Conservation (phyloP, 306 rosid species). For the Vigna hirtella region DNA sequence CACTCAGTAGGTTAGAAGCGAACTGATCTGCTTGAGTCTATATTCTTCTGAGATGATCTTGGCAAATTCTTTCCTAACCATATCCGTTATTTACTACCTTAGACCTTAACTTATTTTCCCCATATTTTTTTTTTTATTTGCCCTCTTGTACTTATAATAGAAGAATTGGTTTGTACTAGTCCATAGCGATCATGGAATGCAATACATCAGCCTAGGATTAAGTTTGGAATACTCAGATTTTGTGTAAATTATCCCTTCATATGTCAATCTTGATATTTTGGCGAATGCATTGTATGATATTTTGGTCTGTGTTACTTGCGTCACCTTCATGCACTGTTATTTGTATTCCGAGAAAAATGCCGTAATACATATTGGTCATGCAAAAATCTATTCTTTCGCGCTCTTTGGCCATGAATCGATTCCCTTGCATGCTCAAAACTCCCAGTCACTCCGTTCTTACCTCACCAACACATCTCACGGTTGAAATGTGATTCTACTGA, state of each 20-base stretch:
- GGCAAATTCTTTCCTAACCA: constrained; percentile 53
- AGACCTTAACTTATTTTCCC: neutral
- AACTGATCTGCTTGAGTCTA: constrained; percentile 46
- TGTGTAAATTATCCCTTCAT: constrained; percentile 11
- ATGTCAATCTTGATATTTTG: no score
- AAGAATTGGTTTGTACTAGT: constrained; percentile 45
- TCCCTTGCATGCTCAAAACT: no score
- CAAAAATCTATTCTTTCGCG: no score
- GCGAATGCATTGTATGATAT: no score
- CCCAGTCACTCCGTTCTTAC: no score
- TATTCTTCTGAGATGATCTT: constrained; percentile 41
- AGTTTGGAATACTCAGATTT: constrained; percentile 28
- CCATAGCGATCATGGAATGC: constrained; percentile 33
- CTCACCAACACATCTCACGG: no score
- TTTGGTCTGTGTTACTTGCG: no score
- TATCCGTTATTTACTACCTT: constrained; percentile 24
- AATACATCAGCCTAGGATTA: constrained; percentile 25
- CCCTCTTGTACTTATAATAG: constrained; percentile 29
- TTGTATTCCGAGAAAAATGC: no score
- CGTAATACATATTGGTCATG: no score
- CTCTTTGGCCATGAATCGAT: no score
- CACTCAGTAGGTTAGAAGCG: constrained; percentile 52
- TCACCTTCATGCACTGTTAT: no score
- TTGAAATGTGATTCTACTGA: no score
- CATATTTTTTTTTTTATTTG: constrained; percentile 6